phyloP scores from a whole-genome alignment of 1,139 yeast species.

The Lizanozyma gosingica region DNA sequence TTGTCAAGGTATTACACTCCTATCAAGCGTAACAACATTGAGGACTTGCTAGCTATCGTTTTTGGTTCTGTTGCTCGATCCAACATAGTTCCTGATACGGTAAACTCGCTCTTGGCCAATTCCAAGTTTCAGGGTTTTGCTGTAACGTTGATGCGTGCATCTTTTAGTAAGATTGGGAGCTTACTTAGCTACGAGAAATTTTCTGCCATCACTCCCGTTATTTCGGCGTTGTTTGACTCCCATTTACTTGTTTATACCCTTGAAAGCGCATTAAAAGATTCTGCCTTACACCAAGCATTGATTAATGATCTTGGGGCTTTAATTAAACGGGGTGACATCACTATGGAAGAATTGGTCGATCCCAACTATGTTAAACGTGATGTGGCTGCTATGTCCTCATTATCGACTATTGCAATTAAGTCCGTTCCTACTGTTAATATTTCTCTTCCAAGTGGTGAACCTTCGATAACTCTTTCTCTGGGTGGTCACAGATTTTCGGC shows the following conservation, averaged over 20 bases:
- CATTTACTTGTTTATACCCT: conserved; percentile 20
- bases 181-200: conserved; percentile 8
- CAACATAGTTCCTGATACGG: conserved; percentile 20
- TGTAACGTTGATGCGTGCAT: conserved; percentile 18
- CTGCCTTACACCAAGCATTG: conserved; percentile 17
- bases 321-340: conserved; percentile 10
- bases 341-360: conserved; percentile 11
- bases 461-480: background rate
- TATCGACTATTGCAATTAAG: background rate
- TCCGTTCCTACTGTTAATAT: background rate
- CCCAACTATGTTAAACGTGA: background rate
- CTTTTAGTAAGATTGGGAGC: conserved; percentile 7
- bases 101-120: conserved; percentile 18
- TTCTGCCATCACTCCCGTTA: conserved; percentile 16
- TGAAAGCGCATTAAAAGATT: conserved; percentile 18
- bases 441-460: background rate
- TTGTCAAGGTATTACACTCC: background rate
- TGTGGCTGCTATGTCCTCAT: background rate
- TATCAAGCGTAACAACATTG: conserved; percentile 23
- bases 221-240: conserved; percentile 16
- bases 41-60: conserved; percentile 25
- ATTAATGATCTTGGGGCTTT: conserved; percentile 14
- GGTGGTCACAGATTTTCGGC: background rate
- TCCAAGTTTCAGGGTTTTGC: conserved; percentile 20
- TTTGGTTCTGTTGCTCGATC: conserved; percentile 21